Percentiles rank a stretch among this genome's conserved stretches.
Evolutionary conservation across 2,329 filamentous ascomycete species (phyloP).

Genomic region (Ascochyta fabae): DNA sequence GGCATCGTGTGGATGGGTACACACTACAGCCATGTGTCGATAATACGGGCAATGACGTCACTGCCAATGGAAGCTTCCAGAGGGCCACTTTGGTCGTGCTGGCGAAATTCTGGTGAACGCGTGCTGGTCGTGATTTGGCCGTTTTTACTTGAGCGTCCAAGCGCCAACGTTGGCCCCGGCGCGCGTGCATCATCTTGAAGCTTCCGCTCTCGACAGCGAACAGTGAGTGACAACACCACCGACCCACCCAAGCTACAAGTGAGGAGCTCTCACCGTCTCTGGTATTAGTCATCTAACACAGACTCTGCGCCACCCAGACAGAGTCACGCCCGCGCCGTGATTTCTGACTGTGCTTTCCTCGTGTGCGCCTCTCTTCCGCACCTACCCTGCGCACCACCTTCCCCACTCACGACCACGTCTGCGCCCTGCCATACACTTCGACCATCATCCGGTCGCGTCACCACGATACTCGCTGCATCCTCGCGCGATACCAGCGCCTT

Average conservation of each 20-base stretch:
- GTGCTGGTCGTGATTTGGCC: slow-evolving; percentile 15
- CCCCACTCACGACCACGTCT: slow-evolving; percentile 8
- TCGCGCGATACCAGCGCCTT: neutral
- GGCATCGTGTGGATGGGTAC: too few relatives aligned
- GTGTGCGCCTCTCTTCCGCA: slow-evolving; percentile 8
- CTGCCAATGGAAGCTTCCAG: slow-evolving; percentile 9
- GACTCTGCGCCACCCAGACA: slow-evolving; percentile 22
- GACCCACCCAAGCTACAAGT: slow-evolving; percentile 20
- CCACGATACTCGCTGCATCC: neutral
- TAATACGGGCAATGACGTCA: slow-evolving; percentile 6
- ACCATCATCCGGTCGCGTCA: neutral
- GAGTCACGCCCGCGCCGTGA: slow-evolving; percentile 49
- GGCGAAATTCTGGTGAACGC: slow-evolving; percentile 8
- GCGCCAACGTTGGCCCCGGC: neutral
- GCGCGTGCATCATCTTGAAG: slow-evolving; percentile 19
- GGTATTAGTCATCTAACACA: slow-evolving; percentile 19
- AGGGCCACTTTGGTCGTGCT: neutral
- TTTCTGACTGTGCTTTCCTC: slow-evolving; percentile 6
- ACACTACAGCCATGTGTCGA: too few relatives aligned
- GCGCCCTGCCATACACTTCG: neutral
- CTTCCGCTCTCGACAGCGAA: slow-evolving; percentile 14
- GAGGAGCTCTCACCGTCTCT: slow-evolving; percentile 13
- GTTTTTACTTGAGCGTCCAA: slow-evolving; percentile 19
- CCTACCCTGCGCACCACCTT: slow-evolving; percentile 10
- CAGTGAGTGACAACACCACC: slow-evolving; percentile 22